phyloP scores from a whole-genome alignment of 306 rosid species.

The Benincasa hispida region DNA sequence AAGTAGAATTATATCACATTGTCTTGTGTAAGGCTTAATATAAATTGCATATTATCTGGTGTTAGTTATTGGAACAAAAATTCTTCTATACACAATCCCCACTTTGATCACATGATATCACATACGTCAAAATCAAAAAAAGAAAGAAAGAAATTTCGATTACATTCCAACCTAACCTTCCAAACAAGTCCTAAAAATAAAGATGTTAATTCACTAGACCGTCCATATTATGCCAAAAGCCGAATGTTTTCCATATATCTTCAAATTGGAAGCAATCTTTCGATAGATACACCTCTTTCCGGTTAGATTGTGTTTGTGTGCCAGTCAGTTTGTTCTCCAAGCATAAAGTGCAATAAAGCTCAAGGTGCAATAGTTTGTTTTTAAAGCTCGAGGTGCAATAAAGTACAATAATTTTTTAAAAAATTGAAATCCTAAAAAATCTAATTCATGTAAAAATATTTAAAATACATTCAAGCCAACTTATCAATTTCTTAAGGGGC shows the following conservation, averaged over 20 bases:
- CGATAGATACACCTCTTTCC: not conserved
- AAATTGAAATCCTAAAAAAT: too few relatives aligned
- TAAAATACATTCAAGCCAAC: too few relatives aligned
- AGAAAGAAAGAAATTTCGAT: not conserved
- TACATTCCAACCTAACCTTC: too few relatives aligned
- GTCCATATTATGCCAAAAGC: not conserved
- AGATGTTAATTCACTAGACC: not conserved
- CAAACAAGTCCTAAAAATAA: not conserved
- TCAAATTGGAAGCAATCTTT: not conserved
- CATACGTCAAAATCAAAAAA: not conserved
- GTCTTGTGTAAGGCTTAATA: not conserved
- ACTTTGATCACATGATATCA: not conserved
- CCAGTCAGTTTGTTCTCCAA: not conserved
- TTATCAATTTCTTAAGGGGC: too few relatives aligned
- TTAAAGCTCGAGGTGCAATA: too few relatives aligned
- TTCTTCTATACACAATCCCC: not conserved
- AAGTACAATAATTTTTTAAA: too few relatives aligned
- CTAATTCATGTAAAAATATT: too few relatives aligned
- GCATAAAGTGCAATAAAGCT: too few relatives aligned
- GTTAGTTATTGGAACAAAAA: constrained; percentile 3
- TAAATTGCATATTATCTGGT: constrained; percentile 1
- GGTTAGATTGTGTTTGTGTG: not conserved
- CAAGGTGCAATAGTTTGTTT: too few relatives aligned
- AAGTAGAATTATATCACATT: not conserved
- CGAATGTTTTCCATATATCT: not conserved